A percentile compares a stretch with the other conserved stretches of the same genome.
phyloP scores from a whole-genome alignment of 2,329 filamentous ascomycete species.

The Fusarium sp. region DNA sequence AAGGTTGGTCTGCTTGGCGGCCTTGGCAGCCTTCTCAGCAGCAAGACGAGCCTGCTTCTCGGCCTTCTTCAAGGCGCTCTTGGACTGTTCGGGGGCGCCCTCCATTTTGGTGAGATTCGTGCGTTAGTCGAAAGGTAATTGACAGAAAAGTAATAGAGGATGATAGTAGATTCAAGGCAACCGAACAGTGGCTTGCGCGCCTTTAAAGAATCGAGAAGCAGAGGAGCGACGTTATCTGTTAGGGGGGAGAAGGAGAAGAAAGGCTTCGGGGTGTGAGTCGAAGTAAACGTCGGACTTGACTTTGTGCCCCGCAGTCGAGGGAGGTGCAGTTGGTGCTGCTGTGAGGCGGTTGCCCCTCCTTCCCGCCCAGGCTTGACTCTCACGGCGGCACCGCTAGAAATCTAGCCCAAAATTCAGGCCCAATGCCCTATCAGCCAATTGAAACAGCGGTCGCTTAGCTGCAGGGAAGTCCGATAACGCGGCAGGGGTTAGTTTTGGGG shows the following conservation, averaged over 20 bases:
- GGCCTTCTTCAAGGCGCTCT: slow-evolving; percentile 72
- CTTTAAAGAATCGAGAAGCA: slow-evolving; percentile 24
- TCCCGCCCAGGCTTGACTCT: background rate
- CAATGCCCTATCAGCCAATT: slow-evolving; percentile 39
- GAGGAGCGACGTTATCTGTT: slow-evolving; percentile 21
- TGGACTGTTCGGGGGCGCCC: slow-evolving; percentile 56
- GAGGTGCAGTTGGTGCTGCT: background rate
- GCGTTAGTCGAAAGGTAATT: slow-evolving; percentile 4
- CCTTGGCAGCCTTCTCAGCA: slow-evolving; percentile 70
- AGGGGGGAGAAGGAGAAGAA: slow-evolving; percentile 24
- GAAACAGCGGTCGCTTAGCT: slow-evolving; percentile 10
- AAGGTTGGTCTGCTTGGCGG: slow-evolving; percentile 62
- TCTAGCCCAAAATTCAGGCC: slow-evolving; percentile 40
- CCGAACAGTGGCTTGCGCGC: slow-evolving; percentile 24
- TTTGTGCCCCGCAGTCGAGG: slow-evolving; percentile 42
- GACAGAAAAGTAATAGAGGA: background rate
- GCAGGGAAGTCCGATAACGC: slow-evolving; percentile 24
- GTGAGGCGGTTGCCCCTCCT: background rate
- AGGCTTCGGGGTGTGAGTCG: slow-evolving; percentile 40
- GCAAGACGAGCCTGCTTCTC: slow-evolving; percentile 71
- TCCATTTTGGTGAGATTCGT: slow-evolving; percentile 43
- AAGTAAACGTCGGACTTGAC: slow-evolving; percentile 39
- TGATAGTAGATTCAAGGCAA: slow-evolving; percentile 6
- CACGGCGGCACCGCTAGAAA: slow-evolving; percentile 33
- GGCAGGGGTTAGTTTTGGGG: slow-evolving; percentile 31